These are phyloP conservation scores for Hypocreales sp. DNA, from an alignment of 2,329 filamentous ascomycete genomes.

Conservation along the genomic window DNA sequence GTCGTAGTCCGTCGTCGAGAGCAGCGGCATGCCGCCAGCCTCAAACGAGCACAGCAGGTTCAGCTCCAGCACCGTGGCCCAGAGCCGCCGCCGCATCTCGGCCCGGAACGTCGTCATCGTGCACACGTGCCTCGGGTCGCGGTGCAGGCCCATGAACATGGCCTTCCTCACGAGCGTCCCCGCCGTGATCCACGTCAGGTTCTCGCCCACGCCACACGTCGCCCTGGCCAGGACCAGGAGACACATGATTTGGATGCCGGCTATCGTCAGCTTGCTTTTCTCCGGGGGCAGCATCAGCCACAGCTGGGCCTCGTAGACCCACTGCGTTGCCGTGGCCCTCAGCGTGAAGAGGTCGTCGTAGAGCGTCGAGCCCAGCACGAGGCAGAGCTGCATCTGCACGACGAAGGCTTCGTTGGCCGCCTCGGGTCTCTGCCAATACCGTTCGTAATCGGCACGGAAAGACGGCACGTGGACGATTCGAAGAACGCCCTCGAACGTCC, in stretches of 20 bases:
- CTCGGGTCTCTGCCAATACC: slow-evolving; percentile 28
- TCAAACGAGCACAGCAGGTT: slow-evolving; percentile 35
- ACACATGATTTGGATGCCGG: slow-evolving; percentile 34
- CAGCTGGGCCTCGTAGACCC: slow-evolving; percentile 35
- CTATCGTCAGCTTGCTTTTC: slow-evolving; percentile 32
- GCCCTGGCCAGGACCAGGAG: slow-evolving; percentile 34
- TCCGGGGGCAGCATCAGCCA: slow-evolving; percentile 31
- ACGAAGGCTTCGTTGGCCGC: slow-evolving; percentile 26
- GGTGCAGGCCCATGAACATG: slow-evolving; percentile 42
- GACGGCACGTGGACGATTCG: slow-evolving; percentile 42
- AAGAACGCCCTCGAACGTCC: slow-evolving; percentile 38
- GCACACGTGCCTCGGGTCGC: slow-evolving; percentile 34
- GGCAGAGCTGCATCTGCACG: slow-evolving; percentile 36
- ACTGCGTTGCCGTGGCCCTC: slow-evolving; percentile 26
- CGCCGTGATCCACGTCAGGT: slow-evolving; percentile 35
- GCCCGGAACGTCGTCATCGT: slow-evolving; percentile 29
- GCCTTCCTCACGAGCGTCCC: slow-evolving; percentile 36
- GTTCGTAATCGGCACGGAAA: slow-evolving; percentile 37
- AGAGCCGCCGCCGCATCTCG: slow-evolving; percentile 40
- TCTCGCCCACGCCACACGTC: slow-evolving; percentile 28
- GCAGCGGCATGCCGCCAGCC: slow-evolving; percentile 32
- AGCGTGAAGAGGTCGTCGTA: slow-evolving; percentile 29
- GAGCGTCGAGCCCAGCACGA: slow-evolving; percentile 33
- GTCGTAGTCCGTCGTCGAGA: slow-evolving; percentile 32
- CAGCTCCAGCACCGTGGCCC: slow-evolving; percentile 39